Conservation (phyloP, 345 rosid species). For the Citropsis articulata region DNA sequence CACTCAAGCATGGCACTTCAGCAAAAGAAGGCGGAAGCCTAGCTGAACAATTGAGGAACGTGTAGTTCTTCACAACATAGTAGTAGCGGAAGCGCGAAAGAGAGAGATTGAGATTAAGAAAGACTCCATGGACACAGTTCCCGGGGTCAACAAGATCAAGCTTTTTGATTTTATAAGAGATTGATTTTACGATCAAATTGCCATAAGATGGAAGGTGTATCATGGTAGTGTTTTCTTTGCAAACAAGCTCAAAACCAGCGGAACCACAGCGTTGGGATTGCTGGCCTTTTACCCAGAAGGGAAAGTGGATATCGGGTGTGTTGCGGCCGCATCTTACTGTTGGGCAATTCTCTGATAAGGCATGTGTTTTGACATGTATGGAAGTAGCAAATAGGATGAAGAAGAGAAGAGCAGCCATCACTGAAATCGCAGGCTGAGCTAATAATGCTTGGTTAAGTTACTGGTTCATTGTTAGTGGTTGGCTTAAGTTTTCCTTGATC, state of each 20-base stretch:
- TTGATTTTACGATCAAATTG: constrained; percentile 49
- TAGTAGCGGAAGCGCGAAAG: constrained; percentile 46
- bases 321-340: constrained; percentile 28
- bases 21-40: constrained; percentile 23
- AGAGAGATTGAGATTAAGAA: constrained; percentile 58
- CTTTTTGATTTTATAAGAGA: constrained; percentile 32
- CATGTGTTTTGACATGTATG: constrained; percentile 13
- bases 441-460: background rate
- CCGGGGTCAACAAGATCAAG: constrained; percentile 49
- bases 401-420: constrained; percentile 23
- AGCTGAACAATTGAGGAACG: constrained; percentile 57
- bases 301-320: constrained; percentile 41
- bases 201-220: constrained; percentile 47
- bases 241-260: constrained; percentile 42
- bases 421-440: background rate
- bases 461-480: background rate
- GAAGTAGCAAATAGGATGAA: constrained; percentile 22
- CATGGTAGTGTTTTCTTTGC: constrained; percentile 45
- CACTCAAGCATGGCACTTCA: constrained; percentile 55
- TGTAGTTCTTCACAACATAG: constrained; percentile 41
- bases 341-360: constrained; percentile 16
- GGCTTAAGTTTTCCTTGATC: background rate
- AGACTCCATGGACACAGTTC: constrained; percentile 53
- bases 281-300: constrained; percentile 33
- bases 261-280: constrained; percentile 23